Evolutionary conservation across 108 stramenopile genomes (phyloP), one percentile per base, ranked within the genome.

Genomic region (Nitzschia sp.): DNA sequence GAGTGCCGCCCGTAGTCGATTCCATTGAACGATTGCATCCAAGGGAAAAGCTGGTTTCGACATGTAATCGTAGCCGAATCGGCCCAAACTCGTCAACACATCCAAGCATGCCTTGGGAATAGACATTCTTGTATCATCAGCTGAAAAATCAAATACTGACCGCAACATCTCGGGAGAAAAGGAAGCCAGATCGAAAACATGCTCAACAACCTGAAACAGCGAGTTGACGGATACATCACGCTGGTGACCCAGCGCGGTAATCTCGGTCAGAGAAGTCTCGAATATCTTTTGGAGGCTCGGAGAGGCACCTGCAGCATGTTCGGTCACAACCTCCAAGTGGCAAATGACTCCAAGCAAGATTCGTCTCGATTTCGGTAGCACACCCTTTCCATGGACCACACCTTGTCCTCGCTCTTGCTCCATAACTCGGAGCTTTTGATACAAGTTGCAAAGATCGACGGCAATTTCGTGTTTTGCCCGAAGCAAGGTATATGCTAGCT

Each of bases 341-440:
- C 83, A 90, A 35, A 91, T 75, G 1, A 78, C 67, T 25, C 75
- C 69, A 0, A 94, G 73, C 2, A 91, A 61, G 21, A 91, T 87
- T 0, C 93, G 75, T 61, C 93, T 68, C 2, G 89, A 86, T 53
- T 83, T 83, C 1, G 93, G 90, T 9, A 85, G 63, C 2, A 87
- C 79, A 11, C 87, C 83, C 19, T 53, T 59, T 0, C 81, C 83
- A 62, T 85, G 81, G 19, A 61, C 27, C 1, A 76, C 45, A 25
- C 72, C 76, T 16, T 48, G 36, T 23, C 80, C 83, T 19, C 85
- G 66, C 22, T 75, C 26, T 11, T 52, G 36, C 76, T 93, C 92
- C 9, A 86, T 67, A 45, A 28, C n/a, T 36, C 88, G 86, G 8
- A 93, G 64, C 15, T 63, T 53, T 21, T 64, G 35, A 55, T 93